phyloP scores from a whole-genome alignment of 2,329 filamentous ascomycete genomes.

The Colletotrichum sp. region DNA sequence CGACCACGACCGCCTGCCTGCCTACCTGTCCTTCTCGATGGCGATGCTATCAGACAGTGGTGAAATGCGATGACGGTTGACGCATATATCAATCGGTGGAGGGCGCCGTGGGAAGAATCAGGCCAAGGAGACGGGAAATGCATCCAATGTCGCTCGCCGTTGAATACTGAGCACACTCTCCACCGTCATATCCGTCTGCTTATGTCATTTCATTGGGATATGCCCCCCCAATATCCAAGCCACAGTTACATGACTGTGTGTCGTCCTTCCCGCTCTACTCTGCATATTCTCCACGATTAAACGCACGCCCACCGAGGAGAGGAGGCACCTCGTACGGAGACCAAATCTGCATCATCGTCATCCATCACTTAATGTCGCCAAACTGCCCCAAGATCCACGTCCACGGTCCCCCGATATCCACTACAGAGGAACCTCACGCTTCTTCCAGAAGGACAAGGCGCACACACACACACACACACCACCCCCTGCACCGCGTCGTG shows the following conservation, averaged over 20 bases:
- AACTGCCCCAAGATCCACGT: background rate
- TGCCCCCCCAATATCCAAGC: background rate
- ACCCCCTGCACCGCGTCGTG: slow-evolving; percentile 7
- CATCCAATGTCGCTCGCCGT: background rate
- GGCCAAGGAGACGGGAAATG: background rate
- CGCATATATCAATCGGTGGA: background rate
- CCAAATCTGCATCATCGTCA: background rate
- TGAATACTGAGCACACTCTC: background rate
- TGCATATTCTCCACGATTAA: background rate
- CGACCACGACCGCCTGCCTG: background rate
- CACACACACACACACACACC: background rate
- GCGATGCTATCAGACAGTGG: background rate
- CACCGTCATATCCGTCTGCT: background rate
- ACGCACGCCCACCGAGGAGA: background rate
- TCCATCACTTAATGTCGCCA: slow-evolving; percentile 6
- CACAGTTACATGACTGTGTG: background rate
- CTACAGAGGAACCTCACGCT: background rate
- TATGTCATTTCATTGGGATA: background rate
- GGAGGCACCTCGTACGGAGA: background rate
- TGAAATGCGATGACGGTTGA: background rate
- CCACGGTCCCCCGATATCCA: background rate
- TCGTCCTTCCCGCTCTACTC: background rate
- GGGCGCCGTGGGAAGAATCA: background rate
- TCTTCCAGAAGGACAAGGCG: background rate
- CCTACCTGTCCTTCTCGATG: background rate